Conservation (phyloP, 805 yeast species). For the Kodamaea nitidulidarum region DNA sequence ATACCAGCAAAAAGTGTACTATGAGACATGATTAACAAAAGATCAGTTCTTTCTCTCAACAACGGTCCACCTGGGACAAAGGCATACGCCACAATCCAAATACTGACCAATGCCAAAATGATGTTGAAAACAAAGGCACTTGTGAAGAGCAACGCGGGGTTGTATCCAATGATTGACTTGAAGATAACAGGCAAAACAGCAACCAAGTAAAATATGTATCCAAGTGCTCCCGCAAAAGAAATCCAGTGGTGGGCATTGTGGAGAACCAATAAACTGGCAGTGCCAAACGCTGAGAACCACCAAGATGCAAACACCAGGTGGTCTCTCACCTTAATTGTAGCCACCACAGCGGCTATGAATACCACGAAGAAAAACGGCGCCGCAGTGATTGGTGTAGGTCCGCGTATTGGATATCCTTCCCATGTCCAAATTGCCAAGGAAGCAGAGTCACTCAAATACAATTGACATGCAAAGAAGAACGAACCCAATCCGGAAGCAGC, state of each 20-base stretch:
- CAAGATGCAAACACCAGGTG: constrained; percentile 18
- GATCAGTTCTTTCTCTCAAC: constrained; percentile 83
- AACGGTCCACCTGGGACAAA: constrained; percentile 93
- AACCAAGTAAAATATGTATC: constrained; percentile 55
- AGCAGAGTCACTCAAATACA: constrained; percentile 78
- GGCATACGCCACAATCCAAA: constrained; percentile 97
- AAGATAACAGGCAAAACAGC: constrained; percentile 60
- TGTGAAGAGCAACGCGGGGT: constrained; percentile 52
- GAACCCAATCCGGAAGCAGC: constrained; percentile 75
- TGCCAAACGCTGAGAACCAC: constrained; percentile 40
- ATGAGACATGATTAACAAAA: constrained; percentile 59
- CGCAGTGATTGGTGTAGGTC: constrained; percentile 85
- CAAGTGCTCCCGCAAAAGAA: constrained; percentile 71
- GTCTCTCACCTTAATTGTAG: constrained; percentile 20
- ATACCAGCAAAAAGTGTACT: constrained; percentile 52
- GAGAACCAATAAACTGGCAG: constrained; percentile 48
- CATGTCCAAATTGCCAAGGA: constrained; percentile 92
- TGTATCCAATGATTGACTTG: constrained; percentile 50
- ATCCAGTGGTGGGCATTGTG: constrained; percentile 59
- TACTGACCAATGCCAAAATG: constrained; percentile 69
- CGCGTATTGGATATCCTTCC: constrained; percentile 87
- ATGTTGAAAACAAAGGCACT: constrained; percentile 48
- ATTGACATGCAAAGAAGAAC: constrained; percentile 63
- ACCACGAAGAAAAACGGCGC: constrained; percentile 63
- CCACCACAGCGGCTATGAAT: constrained; percentile 50